Conservation (phyloP, 495 filamentous ascomycete genomes). For the Penicillium manginii region DNA sequence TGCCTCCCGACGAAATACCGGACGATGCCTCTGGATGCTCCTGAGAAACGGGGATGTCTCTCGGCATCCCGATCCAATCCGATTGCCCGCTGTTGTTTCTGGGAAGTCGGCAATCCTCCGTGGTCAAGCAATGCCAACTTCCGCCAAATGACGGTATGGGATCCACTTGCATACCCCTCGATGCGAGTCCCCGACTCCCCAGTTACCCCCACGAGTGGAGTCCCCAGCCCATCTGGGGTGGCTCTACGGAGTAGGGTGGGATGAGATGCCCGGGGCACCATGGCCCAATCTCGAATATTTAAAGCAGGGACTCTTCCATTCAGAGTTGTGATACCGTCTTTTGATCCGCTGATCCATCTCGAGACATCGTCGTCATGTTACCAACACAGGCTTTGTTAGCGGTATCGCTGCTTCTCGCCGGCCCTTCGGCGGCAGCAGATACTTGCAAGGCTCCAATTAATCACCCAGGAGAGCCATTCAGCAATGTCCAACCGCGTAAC, state of each 20-base stretch:
- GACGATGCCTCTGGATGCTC: too few relatives aligned
- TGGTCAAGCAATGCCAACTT: conserved; percentile 1
- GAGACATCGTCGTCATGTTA: not conserved
- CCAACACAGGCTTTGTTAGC: conserved; percentile 1
- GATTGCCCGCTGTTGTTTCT: not conserved
- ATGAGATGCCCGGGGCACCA: not conserved
- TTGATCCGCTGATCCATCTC: not conserved
- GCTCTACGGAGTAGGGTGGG: not conserved
- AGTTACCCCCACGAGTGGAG: conserved; percentile 4
- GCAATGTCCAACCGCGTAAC: conserved; percentile 30
- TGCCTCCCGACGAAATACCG: too few relatives aligned
- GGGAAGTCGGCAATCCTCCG: not conserved
- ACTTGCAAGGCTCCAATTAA: conserved; percentile 1
- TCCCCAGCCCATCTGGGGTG: not conserved
- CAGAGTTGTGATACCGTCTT: not conserved
- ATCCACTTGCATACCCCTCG: not conserved
- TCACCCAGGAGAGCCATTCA: conserved; percentile 15
- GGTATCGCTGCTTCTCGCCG: not conserved
- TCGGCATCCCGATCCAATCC: not conserved
- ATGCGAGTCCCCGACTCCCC: not conserved
- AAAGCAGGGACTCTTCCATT: not conserved
- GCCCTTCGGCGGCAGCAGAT: not conserved
- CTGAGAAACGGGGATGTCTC: not conserved
- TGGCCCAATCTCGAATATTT: not conserved
- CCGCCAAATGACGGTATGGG: not conserved